phyloP scores from a whole-genome alignment of 768 basidiomycete genomes.

The Suillus bovinus region DNA sequence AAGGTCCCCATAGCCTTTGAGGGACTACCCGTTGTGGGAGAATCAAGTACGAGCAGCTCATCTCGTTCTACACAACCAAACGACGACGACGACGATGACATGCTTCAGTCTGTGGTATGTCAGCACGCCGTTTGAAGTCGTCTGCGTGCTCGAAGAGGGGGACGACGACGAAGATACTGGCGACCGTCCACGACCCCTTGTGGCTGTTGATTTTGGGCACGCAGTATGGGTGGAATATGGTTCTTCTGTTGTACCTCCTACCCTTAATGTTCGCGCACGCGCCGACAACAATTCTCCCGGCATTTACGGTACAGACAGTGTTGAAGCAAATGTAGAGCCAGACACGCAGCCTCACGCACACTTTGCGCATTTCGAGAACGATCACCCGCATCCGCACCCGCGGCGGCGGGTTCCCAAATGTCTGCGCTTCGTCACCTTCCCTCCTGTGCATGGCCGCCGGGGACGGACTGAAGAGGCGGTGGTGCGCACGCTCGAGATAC shows the following conservation, averaged over 20 bases:
- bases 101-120: constrained; percentile 76
- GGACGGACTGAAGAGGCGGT: constrained; percentile 38
- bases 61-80: constrained; percentile 19
- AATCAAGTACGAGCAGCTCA: constrained; percentile 9
- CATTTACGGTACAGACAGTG: neutral
- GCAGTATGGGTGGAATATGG: constrained; percentile 78
- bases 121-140: constrained; percentile 69
- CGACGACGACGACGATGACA: constrained; percentile 54
- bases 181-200: constrained; percentile 63
- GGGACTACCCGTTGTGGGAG: constrained; percentile 18
- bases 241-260: constrained; percentile 13
- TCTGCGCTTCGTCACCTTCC: constrained; percentile 72
- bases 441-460: constrained; percentile 40
- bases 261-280: neutral
- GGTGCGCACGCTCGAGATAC: constrained; percentile 63
- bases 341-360: neutral
- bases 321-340: neutral
- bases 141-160: constrained; percentile 55
- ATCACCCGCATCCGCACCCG: constrained; percentile 16
- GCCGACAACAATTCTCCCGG: neutral
- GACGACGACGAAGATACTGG: constrained; percentile 31
- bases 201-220: constrained; percentile 88
- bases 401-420: constrained; percentile 43
- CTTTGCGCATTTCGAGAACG: neutral
- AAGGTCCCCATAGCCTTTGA: constrained; percentile 54